A percentile compares a stretch with the other conserved stretches of the same genome.
These are phyloP conservation scores for Scutellaria minor DNA, from an alignment of 257 asterid species.

Conservation along the genomic window DNA sequence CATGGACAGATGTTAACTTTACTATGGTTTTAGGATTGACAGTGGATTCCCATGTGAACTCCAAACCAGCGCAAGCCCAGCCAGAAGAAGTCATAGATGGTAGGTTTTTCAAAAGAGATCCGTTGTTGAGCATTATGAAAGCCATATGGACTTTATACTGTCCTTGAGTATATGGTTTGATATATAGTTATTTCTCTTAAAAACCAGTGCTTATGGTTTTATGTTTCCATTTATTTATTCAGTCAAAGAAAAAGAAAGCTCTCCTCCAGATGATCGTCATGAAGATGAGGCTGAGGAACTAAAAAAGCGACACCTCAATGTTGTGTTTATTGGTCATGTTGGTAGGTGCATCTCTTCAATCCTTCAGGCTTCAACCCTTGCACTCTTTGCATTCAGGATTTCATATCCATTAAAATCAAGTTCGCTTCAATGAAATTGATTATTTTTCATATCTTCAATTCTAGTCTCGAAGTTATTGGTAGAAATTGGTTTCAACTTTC, in stretches of 20 bases:
- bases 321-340: conserved; percentile 95
- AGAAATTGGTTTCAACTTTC: no score
- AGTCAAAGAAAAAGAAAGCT: conserved; percentile 55
- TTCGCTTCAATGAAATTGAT: neutral
- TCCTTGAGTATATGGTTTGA: conserved; percentile 4
- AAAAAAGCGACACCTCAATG: conserved; percentile 88
- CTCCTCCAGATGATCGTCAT: conserved; percentile 49
- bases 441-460: neutral
- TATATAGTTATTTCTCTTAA: neutral
- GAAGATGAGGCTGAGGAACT: conserved; percentile 53
- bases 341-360: conserved; percentile 57
- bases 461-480: neutral
- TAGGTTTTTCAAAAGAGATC: conserved; percentile 16
- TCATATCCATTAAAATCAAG: neutral
- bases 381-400: neutral
- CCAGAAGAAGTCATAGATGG: conserved; percentile 46
- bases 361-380: neutral
- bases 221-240: conserved; percentile 29
- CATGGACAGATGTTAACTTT: conserved; percentile 7
- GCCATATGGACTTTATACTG: neutral
- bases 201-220: conserved; percentile 16
- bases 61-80: conserved; percentile 39
- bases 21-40: conserved; percentile 32
- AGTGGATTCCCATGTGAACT: conserved; percentile 25
- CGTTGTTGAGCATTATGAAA: neutral